These are phyloP conservation scores for Ophiostoma sp. DNA, from an alignment of 2,329 filamentous ascomycete genomes.

Conservation along the genomic window DNA sequence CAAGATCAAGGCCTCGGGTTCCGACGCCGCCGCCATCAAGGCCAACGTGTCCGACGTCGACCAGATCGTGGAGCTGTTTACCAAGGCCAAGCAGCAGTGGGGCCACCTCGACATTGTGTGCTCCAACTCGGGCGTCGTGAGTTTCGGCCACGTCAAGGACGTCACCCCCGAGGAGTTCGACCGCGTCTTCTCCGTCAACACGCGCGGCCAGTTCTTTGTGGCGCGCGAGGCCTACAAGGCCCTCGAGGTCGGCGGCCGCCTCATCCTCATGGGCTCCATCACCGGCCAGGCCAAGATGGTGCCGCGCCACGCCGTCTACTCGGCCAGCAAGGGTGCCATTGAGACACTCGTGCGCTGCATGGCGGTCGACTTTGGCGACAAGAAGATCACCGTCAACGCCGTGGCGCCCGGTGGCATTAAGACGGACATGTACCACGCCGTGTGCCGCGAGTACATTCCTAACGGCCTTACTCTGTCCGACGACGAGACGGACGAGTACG, in stretches of 20 bases:
- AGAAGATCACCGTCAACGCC: slow-evolving; percentile 37
- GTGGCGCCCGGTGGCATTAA: slow-evolving; percentile 35
- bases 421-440: slow-evolving; percentile 35
- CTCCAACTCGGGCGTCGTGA: slow-evolving; percentile 56
- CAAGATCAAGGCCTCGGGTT: slow-evolving; percentile 27
- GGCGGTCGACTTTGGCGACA: slow-evolving; percentile 33
- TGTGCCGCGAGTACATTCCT: slow-evolving; percentile 38
- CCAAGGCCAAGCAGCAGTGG: slow-evolving; percentile 51
- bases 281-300: slow-evolving; percentile 39
- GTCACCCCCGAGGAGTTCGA: slow-evolving; percentile 55
- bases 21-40: slow-evolving; percentile 31
- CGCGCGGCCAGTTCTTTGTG: slow-evolving; percentile 57
- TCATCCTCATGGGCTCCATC: slow-evolving; percentile 60
- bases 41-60: slow-evolving; percentile 33
- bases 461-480: slow-evolving; percentile 32
- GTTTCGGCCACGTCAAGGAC: slow-evolving; percentile 54
- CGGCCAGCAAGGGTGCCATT: slow-evolving; percentile 35
- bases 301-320: slow-evolving; percentile 35
- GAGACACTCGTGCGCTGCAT: slow-evolving; percentile 34
- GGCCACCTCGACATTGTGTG: slow-evolving; percentile 57
- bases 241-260: slow-evolving; percentile 55
- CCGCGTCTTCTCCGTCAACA: slow-evolving; percentile 56
- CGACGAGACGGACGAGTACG: slow-evolving; percentile 31
- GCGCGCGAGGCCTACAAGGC: slow-evolving; percentile 58
- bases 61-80: slow-evolving; percentile 34